A percentile compares a stretch with the other conserved stretches of the same genome.
phyloP scores from a whole-genome alignment of 2,329 filamentous ascomycete genomes.

The Cephalotrichum gorgonifer region DNA sequence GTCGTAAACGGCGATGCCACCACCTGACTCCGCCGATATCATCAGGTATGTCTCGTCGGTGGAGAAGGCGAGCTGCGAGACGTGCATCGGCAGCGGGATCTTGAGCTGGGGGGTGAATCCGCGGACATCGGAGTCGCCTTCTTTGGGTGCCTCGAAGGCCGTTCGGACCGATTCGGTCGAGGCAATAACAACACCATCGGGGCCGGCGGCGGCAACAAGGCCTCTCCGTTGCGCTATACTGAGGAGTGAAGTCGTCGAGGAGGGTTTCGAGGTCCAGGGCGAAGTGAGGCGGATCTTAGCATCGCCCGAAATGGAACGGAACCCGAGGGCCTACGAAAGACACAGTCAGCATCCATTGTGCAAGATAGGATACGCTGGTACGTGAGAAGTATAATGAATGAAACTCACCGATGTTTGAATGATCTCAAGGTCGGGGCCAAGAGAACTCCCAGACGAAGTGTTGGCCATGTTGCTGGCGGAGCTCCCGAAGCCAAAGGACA shows the following conservation, averaged over 20 bases:
- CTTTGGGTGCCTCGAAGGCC: slow-evolving; percentile 53
- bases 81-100: slow-evolving; percentile 60
- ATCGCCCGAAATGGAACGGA: slow-evolving; percentile 69
- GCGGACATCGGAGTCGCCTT: slow-evolving; percentile 54
- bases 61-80: slow-evolving; percentile 85
- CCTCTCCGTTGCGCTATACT: slow-evolving; percentile 72
- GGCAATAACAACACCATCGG: slow-evolving; percentile 66
- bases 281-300: slow-evolving; percentile 72
- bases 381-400: slow-evolving; percentile 1
- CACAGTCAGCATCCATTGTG: slow-evolving; percentile 8
- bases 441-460: slow-evolving; percentile 25
- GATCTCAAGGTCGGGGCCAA: slow-evolving; percentile 60
- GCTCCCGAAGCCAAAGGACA: slow-evolving; percentile 56
- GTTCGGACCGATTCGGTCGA: slow-evolving; percentile 69
- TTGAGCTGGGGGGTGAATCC: slow-evolving; percentile 63
- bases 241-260: slow-evolving; percentile 70
- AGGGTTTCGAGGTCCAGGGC: slow-evolving; percentile 67
- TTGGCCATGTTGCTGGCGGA: slow-evolving; percentile 32
- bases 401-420: slow-evolving; percentile 70
- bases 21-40: slow-evolving; percentile 69
- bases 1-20: slow-evolving; percentile 76
- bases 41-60: slow-evolving; percentile 80
- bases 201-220: slow-evolving; percentile 78
- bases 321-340: slow-evolving; percentile 55
- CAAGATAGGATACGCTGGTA: not conserved